Evolutionary conservation across 177 flowering plant species (phyloP).

Genomic region (Vitis hybrid): DNA sequence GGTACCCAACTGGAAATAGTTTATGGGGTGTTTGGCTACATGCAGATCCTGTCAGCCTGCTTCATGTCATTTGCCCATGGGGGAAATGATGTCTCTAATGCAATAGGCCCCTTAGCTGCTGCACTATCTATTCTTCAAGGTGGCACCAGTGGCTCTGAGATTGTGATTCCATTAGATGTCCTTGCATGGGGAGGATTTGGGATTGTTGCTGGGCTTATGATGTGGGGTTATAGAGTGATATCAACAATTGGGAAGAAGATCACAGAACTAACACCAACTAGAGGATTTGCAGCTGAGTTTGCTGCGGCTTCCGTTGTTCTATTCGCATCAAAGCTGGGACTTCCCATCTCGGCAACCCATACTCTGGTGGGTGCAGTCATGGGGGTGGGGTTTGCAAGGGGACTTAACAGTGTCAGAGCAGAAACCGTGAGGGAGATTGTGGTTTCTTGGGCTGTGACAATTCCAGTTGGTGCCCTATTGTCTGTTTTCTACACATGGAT

Average conservation of each 20-base stretch:
- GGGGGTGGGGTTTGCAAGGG: slow-evolving; percentile 96
- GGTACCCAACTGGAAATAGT: slow-evolving; percentile 89
- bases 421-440: slow-evolving; percentile 91
- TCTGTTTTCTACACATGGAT: slow-evolving; percentile 80
- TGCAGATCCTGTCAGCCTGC: slow-evolving; percentile 94
- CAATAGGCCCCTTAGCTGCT: slow-evolving; percentile 91
- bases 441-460: slow-evolving; percentile 82
- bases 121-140: slow-evolving; percentile 86
- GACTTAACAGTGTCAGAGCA: slow-evolving; percentile 84
- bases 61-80: slow-evolving; percentile 99
- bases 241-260: slow-evolving; percentile 97
- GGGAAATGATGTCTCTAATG: slow-evolving; percentile 92
- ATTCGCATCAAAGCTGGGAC: slow-evolving; percentile 81
- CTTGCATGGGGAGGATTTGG: slow-evolving; percentile 99
- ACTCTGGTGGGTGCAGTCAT: slow-evolving; percentile 96
- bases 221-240: slow-evolving; percentile 95
- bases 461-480: slow-evolving; percentile 77
- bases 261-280: slow-evolving; percentile 89
- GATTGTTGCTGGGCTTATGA: slow-evolving; percentile 85
- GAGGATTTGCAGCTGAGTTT: slow-evolving; percentile 97
- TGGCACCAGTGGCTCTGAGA: slow-evolving; percentile 51
- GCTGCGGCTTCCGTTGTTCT: slow-evolving; percentile 96
- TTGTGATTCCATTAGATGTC: slow-evolving; percentile 79
- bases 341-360: slow-evolving; percentile 93
- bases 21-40: slow-evolving; percentile 87